Percentiles rank a stretch among this genome's conserved stretches.
Conservation (phyloP, 257 asterid genomes). For the Vinca minor region DNA sequence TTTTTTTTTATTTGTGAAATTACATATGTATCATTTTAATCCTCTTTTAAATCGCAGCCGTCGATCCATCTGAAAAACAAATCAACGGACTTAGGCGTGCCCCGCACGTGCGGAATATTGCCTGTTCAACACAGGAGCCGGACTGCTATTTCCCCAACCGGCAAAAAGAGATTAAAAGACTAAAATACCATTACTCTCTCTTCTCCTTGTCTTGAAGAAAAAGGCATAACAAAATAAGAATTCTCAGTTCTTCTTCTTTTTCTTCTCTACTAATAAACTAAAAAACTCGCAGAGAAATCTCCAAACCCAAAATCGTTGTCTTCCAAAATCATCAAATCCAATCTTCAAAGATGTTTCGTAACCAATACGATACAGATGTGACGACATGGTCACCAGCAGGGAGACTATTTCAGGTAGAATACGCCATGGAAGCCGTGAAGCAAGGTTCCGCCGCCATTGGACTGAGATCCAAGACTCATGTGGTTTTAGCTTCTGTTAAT, state of each 20-base stretch:
- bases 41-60: no score
- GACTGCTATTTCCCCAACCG: no score
- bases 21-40: no score
- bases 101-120: no score
- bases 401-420: constrained; percentile 86
- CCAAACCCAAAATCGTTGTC: not conserved
- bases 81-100: no score
- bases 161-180: no score
- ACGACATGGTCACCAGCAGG: constrained; percentile 99
- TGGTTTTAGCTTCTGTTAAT: constrained; percentile 76
- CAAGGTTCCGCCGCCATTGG: constrained; percentile 99
- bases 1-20: no score
- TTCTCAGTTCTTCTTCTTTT: no score
- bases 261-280: constrained; percentile 4
- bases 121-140: no score
- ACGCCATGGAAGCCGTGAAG: constrained; percentile 99
- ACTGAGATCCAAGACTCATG: constrained; percentile 87
- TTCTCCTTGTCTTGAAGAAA: constrained; percentile 48
- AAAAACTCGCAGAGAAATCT: not conserved
- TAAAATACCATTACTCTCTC: not conserved
- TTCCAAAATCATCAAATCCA: not conserved
- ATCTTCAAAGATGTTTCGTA: constrained; percentile 57
- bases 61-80: no score
- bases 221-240: constrained; percentile 25
- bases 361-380: constrained; percentile 97